Evolutionary conservation across 1,284 basidiomycete genomes (phyloP), one percentile per base, ranked within the genome.

Genomic region (Ceratobasidium sp.): DNA sequence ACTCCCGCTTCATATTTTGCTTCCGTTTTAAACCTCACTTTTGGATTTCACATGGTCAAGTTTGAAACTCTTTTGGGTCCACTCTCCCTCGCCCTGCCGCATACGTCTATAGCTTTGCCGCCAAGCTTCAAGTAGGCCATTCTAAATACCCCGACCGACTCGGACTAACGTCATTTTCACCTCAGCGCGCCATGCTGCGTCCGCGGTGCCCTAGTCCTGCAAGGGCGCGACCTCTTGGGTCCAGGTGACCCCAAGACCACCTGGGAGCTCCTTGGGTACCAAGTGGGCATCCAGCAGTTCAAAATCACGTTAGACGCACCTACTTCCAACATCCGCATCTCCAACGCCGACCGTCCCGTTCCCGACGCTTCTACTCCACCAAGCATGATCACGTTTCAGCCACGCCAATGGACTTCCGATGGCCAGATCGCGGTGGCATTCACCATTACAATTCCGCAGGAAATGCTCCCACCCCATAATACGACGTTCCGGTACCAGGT

Each of bases 271-370:
- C 50, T 67, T 2, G 64, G 64, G 7, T 67, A 67, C 21, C 28
- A 67, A 30, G 64, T 67, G n/a, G 64, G 64, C 43, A 67, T 67
- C 49, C 64, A 67, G 32, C 50, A 55, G 5, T 67, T 67, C 52
- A 50, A 67, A 18, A 67, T 67, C 13, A 67, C 52, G 2, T 28
- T 67, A 11, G 38, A 35, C 41, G 50, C 64, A 7, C 38, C 49
- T 16, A 21, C 32, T 23, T 50, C 28, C 38, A 54, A 67, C 21
- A 14, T 52, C 50, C 50, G 41, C 11, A 23, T 50, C 18, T 67
- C 32, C 21, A 9, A 30, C 32, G 50, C 64, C 16, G 64, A 67
- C 38, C 32, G 30, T 28, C 64, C 64, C 16, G n/a, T 26, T 1
- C 28, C 14, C 7, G 28, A 32, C 28, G 30, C 21, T 2, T n/a